A percentile compares a stretch with the other conserved stretches of the same genome.
Conservation (phyloP, 2,329 filamentous ascomycete species). For the Stagonosporopsis cucurbitacearum region DNA sequence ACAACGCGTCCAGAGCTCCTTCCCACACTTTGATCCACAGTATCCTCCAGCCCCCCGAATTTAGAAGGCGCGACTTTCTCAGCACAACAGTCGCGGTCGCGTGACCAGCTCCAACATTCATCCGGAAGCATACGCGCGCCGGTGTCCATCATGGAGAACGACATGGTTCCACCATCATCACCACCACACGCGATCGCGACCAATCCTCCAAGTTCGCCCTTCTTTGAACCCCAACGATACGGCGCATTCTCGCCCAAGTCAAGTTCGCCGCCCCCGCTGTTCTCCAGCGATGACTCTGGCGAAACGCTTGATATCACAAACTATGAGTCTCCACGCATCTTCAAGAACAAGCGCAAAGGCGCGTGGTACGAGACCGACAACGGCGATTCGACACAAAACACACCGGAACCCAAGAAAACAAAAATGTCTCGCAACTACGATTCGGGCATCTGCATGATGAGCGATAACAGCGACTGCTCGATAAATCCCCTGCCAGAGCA, state of each 20-base stretch:
- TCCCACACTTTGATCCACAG: slow-evolving; percentile 1
- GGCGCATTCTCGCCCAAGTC: slow-evolving; percentile 36
- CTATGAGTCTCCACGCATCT: slow-evolving; percentile 40
- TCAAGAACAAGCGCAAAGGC: slow-evolving; percentile 43
- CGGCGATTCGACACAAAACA: slow-evolving; percentile 22
- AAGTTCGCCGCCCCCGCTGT: slow-evolving; percentile 41
- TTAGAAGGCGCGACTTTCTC: background rate
- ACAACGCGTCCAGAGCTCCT: slow-evolving; percentile 12
- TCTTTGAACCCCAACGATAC: slow-evolving; percentile 27
- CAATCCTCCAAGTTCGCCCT: slow-evolving; percentile 33
- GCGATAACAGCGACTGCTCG: slow-evolving; percentile 33
- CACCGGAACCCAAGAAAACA: slow-evolving; percentile 32
- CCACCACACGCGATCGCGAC: slow-evolving; percentile 31
- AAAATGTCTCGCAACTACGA: slow-evolving; percentile 42
- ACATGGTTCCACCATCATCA: slow-evolving; percentile 32
- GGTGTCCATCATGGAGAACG: slow-evolving; percentile 29
- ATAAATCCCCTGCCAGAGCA: slow-evolving; percentile 22
- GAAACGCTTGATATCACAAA: slow-evolving; percentile 40
- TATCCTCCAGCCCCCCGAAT: slow-evolving; percentile 6
- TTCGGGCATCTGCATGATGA: slow-evolving; percentile 42
- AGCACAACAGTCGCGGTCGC: slow-evolving; percentile 6
- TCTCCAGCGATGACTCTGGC: slow-evolving; percentile 43
- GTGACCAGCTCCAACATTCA: background rate
- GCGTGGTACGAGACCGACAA: slow-evolving; percentile 38
- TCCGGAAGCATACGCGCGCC: background rate